These are phyloP conservation scores for Quercus lobata DNA, from an alignment of 331 rosid species.

Conservation along the genomic window DNA sequence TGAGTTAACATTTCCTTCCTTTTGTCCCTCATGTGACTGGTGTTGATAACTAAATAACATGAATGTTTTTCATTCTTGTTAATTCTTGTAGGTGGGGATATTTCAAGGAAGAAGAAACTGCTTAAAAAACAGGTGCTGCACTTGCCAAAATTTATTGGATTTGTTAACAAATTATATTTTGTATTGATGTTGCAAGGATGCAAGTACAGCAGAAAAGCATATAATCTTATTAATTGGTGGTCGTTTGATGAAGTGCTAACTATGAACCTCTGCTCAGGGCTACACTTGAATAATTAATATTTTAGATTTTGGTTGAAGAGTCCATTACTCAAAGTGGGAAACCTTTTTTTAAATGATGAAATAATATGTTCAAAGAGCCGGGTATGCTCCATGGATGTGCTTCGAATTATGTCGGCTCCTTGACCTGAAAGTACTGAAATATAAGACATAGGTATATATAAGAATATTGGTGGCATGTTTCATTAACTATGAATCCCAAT, in stretches of 20 bases:
- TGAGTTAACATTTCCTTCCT: constrained; percentile 7
- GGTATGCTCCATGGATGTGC: background rate
- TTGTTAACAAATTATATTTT: background rate
- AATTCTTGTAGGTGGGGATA: constrained; percentile 67
- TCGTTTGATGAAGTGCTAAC: too few relatives aligned
- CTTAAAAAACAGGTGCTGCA: constrained; percentile 73
- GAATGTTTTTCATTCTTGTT: constrained; percentile 1
- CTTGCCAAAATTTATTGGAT: background rate
- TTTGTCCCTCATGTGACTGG: background rate
- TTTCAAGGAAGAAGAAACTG: constrained; percentile 80
- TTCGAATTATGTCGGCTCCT: background rate
- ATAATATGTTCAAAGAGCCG: background rate
- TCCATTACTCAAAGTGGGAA: background rate
- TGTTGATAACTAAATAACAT: constrained; percentile 3
- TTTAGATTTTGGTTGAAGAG: background rate
- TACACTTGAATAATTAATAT: too few relatives aligned
- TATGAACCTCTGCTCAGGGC: too few relatives aligned
- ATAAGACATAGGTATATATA: background rate
- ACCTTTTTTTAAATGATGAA: background rate
- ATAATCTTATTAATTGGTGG: background rate
- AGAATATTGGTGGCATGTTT: background rate
- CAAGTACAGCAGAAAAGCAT: background rate
- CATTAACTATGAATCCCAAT: background rate
- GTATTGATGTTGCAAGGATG: constrained; percentile 1
- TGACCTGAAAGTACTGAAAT: background rate